A percentile compares a stretch with the other conserved stretches of the same genome.
Conservation (phyloP, 1,284 basidiomycete species). For the Melampsora americana region DNA sequence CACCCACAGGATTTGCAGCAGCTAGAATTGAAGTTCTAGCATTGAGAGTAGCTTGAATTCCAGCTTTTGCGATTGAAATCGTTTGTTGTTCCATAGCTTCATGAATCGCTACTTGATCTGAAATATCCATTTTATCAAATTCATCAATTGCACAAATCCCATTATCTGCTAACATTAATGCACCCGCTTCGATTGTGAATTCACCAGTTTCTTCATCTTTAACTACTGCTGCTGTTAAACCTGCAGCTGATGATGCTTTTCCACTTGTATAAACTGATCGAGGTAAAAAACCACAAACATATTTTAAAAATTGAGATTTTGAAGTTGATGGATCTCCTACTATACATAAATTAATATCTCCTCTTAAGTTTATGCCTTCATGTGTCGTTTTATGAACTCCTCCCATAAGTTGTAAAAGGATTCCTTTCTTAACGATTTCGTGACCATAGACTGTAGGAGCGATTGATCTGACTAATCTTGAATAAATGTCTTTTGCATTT, state of each 20-base stretch:
- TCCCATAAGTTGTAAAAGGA: constrained; percentile 97
- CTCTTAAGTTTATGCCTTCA: constrained; percentile 94
- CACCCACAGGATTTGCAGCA: constrained; percentile 94
- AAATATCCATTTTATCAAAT: constrained; percentile 99
- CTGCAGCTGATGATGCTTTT: constrained; percentile 96
- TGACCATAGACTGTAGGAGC: constrained; percentile 98
- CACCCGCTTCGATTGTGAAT: constrained; percentile 98
- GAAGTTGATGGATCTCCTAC: constrained; percentile 95
- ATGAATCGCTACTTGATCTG: constrained; percentile 98
- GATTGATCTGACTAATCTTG: constrained; percentile 85
- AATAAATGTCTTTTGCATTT: constrained; percentile 86
- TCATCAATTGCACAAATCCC: constrained; percentile 99
- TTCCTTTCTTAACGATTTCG: constrained; percentile 96
- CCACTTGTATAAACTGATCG: constrained; percentile 98
- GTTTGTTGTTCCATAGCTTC: constrained; percentile 99
- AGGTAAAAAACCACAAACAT: constrained; percentile 97
- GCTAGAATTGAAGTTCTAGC: constrained; percentile 96
- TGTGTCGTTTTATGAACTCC: constrained; percentile 95
- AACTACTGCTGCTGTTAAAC: constrained; percentile 96
- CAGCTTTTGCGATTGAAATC: constrained; percentile 98
- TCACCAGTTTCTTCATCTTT: constrained; percentile 98
- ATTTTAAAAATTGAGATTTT: constrained; percentile 99
- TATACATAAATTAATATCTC: constrained; percentile 98
- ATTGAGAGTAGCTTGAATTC: constrained; percentile 97
- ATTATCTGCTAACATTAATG: constrained; percentile 98